phyloP scores from a whole-genome alignment of 2,329 filamentous ascomycete species.

The Pseudogymnoascus sp. region DNA sequence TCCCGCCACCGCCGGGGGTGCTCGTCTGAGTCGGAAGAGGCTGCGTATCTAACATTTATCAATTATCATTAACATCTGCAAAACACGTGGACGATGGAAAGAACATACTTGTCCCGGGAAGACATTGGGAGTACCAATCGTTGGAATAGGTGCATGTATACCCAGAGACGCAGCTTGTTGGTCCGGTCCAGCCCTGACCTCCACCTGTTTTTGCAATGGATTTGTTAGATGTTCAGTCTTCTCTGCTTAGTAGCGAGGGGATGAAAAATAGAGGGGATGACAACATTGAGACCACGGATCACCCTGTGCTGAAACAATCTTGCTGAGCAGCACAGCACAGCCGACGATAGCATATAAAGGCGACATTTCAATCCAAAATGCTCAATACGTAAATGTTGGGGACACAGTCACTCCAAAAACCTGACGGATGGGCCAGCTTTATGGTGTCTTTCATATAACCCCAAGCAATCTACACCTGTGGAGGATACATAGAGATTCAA shows the following conservation, averaged over 20 bases:
- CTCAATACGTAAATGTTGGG: not conserved
- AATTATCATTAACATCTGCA: not conserved
- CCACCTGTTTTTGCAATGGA: constrained; percentile 15
- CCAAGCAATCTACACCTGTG: not conserved
- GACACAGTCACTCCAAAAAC: not conserved
- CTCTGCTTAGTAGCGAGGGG: no score
- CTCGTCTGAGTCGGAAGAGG: not conserved
- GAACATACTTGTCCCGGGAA: constrained; percentile 17
- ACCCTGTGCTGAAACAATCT: not conserved
- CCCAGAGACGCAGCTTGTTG: constrained; percentile 26
- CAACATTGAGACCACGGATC: not conserved
- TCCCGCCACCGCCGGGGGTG: not conserved
- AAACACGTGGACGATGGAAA: constrained; percentile 1
- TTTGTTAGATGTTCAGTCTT: not conserved
- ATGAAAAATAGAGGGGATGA: not conserved
- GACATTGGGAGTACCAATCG: constrained; percentile 29
- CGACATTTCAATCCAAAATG: not conserved
- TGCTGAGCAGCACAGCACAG: not conserved
- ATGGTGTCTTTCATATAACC: not conserved
- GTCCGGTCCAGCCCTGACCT: constrained; percentile 25
- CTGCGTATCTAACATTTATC: not conserved
- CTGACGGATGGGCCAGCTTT: not conserved
- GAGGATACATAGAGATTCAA: not conserved
- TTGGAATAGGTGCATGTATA: constrained; percentile 24
- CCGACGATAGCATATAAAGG: not conserved